Evolutionary conservation across 1,139 yeast genomes (phyloP).

Genomic region (Pichia sp.): DNA sequence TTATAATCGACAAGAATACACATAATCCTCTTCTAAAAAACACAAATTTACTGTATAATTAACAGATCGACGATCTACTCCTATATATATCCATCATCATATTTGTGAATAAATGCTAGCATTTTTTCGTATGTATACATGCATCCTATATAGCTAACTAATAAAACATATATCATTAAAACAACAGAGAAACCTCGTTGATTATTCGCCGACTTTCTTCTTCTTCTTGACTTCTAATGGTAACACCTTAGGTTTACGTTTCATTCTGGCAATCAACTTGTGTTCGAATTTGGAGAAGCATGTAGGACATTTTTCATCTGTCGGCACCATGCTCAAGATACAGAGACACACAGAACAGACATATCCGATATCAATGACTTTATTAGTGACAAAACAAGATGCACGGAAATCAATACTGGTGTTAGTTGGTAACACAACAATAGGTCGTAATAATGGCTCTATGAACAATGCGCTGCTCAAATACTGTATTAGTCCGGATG

Average conservation of each 20-base stretch:
- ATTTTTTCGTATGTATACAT: no score
- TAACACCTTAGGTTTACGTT: slow-evolving; percentile 46
- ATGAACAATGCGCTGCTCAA: slow-evolving; percentile 69
- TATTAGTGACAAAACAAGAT: slow-evolving; percentile 87
- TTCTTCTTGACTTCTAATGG: slow-evolving; percentile 30
- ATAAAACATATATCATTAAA: no score
- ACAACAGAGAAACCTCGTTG: no score
- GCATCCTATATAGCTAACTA: neutral
- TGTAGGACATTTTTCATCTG: slow-evolving; percentile 59
- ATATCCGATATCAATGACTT: slow-evolving; percentile 87
- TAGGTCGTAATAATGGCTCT: slow-evolving; percentile 77
- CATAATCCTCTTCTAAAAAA: no score
- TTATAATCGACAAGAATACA: no score
- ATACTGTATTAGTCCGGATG: slow-evolving; percentile 78
- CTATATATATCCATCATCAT: no score
- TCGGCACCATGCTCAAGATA: slow-evolving; percentile 54
- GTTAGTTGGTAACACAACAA: slow-evolving; percentile 78
- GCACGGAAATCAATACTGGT: slow-evolving; percentile 92
- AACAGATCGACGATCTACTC: neutral
- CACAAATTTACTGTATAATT: neutral
- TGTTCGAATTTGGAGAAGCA: slow-evolving; percentile 62
- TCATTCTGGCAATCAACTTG: slow-evolving; percentile 53
- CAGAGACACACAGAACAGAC: slow-evolving; percentile 97
- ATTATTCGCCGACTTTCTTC: slow-evolving; percentile 12
- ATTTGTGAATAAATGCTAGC: neutral